phyloP scores from a whole-genome alignment of 306 rosid species.

The Trichosanthes cucumerina region DNA sequence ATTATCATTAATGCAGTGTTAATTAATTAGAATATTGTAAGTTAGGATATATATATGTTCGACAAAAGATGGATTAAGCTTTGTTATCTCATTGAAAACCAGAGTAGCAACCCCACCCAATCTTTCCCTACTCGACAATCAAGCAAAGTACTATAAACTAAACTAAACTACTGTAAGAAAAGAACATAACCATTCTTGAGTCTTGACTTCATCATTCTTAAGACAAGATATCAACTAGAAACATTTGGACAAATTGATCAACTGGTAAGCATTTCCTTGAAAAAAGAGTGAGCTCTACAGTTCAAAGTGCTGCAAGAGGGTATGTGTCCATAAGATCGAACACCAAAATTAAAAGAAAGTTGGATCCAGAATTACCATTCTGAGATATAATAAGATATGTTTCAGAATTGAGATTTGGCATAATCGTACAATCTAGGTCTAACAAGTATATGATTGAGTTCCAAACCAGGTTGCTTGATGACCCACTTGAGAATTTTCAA shows the following conservation, averaged over 20 bases:
- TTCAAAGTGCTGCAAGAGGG: constrained; percentile 60
- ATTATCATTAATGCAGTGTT: constrained; percentile 35
- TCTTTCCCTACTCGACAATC: constrained; percentile 65
- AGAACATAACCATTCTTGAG: constrained; percentile 25
- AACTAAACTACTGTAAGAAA: constrained; percentile 28
- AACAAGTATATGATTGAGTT: constrained; percentile 53
- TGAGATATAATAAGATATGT: constrained; percentile 31
- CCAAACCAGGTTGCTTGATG: constrained; percentile 51
- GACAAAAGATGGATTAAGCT: constrained; percentile 34
- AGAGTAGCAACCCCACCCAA: constrained; percentile 41
- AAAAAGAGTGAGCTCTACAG: constrained; percentile 32
- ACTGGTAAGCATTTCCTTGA: constrained; percentile 48
- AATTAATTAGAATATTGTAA: constrained; percentile 49
- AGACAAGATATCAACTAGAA: constrained; percentile 32
- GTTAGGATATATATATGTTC: constrained; percentile 34
- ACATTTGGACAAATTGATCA: constrained; percentile 35
- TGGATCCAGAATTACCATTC: constrained; percentile 26
- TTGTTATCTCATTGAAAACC: constrained; percentile 54
- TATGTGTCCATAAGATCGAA: constrained; percentile 52
- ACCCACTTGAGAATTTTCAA: constrained; percentile 65
- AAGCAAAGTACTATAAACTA: constrained; percentile 57
- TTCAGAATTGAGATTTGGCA: constrained; percentile 41
- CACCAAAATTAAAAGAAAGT: constrained; percentile 30
- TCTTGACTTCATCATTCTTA: constrained; percentile 50
- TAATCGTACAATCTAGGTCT: constrained; percentile 57